Evolutionary conservation across 306 rosid genomes (phyloP).

Genomic region (Cicer judaicum): DNA sequence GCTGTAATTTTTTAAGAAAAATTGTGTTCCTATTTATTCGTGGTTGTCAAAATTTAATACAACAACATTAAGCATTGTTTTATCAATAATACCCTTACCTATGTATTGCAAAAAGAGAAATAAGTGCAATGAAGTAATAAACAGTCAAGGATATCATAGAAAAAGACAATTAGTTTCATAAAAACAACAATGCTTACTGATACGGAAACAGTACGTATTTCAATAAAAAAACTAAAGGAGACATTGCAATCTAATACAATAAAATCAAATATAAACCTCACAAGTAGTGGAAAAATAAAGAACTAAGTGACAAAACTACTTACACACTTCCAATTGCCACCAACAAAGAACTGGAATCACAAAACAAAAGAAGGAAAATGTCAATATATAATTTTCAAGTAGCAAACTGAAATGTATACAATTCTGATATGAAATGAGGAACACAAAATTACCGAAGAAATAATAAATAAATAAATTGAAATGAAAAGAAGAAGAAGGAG

Average conservation of each 20-base stretch:
- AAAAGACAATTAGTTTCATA: too few species aligned
- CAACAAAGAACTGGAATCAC: conserved; percentile 87
- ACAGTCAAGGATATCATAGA: too few species aligned
- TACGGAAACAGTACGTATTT: not conserved
- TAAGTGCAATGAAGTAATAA: too few species aligned
- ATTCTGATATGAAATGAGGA: not conserved
- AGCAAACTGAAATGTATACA: not conserved
- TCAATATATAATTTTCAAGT: conserved; percentile 1
- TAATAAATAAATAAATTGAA: too few species aligned
- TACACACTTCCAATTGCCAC: conserved; percentile 99
- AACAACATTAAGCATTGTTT: too few species aligned
- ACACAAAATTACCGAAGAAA: not conserved
- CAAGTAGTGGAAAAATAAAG: not conserved
- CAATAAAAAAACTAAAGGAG: not conserved
- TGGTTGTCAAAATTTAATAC: too few species aligned
- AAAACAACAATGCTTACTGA: too few species aligned
- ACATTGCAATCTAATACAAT: conserved; percentile 3
- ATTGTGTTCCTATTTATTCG: too few species aligned
- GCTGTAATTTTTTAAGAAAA: too few species aligned
- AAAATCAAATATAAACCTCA: not conserved
- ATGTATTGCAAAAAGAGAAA: too few species aligned
- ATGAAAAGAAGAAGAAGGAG: not conserved
- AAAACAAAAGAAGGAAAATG: conserved; percentile 17
- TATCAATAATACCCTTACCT: too few species aligned
- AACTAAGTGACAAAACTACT: conserved; percentile 46